Conservation (phyloP, 2,329 filamentous ascomycete genomes). For the Fusarium sp. region DNA sequence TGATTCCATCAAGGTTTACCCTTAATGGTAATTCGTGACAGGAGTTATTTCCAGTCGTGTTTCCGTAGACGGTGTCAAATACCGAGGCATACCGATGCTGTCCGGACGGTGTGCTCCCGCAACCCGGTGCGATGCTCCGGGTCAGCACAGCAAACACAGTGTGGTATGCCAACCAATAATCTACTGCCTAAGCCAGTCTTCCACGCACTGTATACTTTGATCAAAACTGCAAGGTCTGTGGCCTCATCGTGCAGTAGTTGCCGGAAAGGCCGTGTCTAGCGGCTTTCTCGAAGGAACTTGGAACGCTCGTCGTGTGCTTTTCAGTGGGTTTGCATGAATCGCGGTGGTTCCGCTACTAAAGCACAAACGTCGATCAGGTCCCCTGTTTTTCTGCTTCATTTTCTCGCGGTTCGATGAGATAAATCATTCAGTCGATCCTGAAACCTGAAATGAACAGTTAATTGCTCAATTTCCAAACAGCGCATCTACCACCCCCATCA, state of each 20-base stretch:
- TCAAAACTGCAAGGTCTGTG: slow-evolving; percentile 9
- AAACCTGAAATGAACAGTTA: not conserved
- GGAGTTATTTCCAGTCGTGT: slow-evolving; percentile 21
- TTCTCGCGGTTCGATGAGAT: not conserved
- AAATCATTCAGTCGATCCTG: not conserved
- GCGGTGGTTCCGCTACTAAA: slow-evolving; percentile 4
- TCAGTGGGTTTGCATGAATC: slow-evolving; percentile 30
- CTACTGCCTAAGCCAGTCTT: not conserved
- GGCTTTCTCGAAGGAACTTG: slow-evolving; percentile 40
- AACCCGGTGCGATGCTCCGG: not conserved
- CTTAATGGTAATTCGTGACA: not conserved
- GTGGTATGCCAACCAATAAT: not conserved
- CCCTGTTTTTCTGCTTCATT: not conserved
- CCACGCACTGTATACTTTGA: slow-evolving; percentile 35
- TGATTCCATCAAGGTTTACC: not conserved
- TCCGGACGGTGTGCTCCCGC: not conserved
- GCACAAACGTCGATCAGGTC: not conserved
- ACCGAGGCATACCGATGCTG: slow-evolving; percentile 6
- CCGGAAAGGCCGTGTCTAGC: slow-evolving; percentile 39
- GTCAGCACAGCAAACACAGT: slow-evolving; percentile 32
- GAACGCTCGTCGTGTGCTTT: slow-evolving; percentile 32
- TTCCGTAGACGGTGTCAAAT: slow-evolving; percentile 8
- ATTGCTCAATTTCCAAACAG: slow-evolving; percentile 23
- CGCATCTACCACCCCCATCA: slow-evolving; percentile 14
- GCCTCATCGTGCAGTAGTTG: slow-evolving; percentile 44